Base-by-base conservation (phyloP, 192 early-diverging fungal species). In the Mortierella claussenii region DNA sequence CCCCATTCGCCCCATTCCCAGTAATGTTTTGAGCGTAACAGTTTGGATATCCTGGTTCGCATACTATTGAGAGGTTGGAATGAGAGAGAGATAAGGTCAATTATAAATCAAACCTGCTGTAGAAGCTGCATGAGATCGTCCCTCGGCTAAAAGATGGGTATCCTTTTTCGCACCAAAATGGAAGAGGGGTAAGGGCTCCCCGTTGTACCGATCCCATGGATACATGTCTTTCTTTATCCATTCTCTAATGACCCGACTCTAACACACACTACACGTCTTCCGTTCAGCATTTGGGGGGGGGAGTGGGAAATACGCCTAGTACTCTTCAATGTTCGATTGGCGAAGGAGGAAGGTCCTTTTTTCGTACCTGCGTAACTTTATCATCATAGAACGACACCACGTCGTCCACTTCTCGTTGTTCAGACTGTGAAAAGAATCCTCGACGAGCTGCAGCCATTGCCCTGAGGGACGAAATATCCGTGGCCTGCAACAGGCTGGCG, bases 21-120 rank as follows among this genome's bases (percentile, higher is more conserved):
- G 64, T 13, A 97, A 86, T 48, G 95, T 83, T 21, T 87, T 82
- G 40, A 97, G 73, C 17, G 93, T 95, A 30, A 96, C 90, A 6
- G 88, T 92, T 30, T 81, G 83, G 28, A 91, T 81, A 5, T 81
- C 74, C 61, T 82, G 78, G 43, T 75, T 78, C 9, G 91, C 90
- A 79, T 86, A 88, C 83, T 88, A 68, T 49, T 26, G 21, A n/a
- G 10, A 30, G 12, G 17, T 24, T n/a, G 20, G 2, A 17, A 55
- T 11, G 31, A 17, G 11, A 46, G 3, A 44, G 15, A 45, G 11
- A 30, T 3, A 6, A 58, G 17, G n/a, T n/a, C n/a, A n/a, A 30
- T 32, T 51, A 11, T 26, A 28, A 51, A 51, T 51, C 49, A 51
- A 51, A 27, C 49, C n/a, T n/a, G n/a, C n/a, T n/a, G n/a, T n/a